phyloP scores from a whole-genome alignment of 2,329 filamentous ascomycete genomes.

The Ophiostoma ulmi region DNA sequence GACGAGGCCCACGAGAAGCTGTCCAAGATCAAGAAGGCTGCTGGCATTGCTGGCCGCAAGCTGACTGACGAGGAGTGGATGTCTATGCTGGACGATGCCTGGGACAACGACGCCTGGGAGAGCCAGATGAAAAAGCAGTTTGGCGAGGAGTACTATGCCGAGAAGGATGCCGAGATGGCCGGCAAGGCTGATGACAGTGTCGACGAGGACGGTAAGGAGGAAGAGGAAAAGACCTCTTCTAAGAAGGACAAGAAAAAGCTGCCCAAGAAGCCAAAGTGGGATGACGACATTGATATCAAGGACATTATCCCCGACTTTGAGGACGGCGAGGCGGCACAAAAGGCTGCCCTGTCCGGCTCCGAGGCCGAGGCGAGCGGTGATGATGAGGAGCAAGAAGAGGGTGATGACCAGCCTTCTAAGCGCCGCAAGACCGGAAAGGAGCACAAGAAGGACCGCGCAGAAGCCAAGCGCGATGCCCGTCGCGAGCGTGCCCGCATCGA shows the following conservation, averaged over 20 bases:
- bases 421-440: slow-evolving; percentile 58
- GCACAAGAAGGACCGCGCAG: slow-evolving; percentile 53
- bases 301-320: slow-evolving; percentile 85
- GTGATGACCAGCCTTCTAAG: slow-evolving; percentile 41
- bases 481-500: slow-evolving; percentile 80
- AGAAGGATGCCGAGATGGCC: slow-evolving; percentile 58
- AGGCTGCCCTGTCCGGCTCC: slow-evolving; percentile 52
- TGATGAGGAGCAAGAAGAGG: slow-evolving; percentile 32
- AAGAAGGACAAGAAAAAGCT: slow-evolving; percentile 50
- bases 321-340: slow-evolving; percentile 50
- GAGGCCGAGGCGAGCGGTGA: slow-evolving; percentile 41
- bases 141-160: slow-evolving; percentile 83
- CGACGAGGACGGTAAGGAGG: slow-evolving; percentile 48
- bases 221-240: slow-evolving; percentile 28
- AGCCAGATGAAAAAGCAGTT: slow-evolving; percentile 83
- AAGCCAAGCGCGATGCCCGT: slow-evolving; percentile 65
- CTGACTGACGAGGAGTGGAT: slow-evolving; percentile 75
- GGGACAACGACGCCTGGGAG: slow-evolving; percentile 87
- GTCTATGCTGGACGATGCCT: slow-evolving; percentile 77
- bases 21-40: slow-evolving; percentile 80
- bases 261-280: slow-evolving; percentile 82
- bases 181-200: slow-evolving; percentile 42
- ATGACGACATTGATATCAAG: slow-evolving; percentile 96
- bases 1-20: slow-evolving; percentile 87
- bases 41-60: slow-evolving; percentile 65